A percentile compares a stretch with the other conserved stretches of the same genome.
These are phyloP conservation scores for Globisporangium emineosum DNA, from an alignment of 352 stramenopile genomes.

Conservation along the genomic window DNA sequence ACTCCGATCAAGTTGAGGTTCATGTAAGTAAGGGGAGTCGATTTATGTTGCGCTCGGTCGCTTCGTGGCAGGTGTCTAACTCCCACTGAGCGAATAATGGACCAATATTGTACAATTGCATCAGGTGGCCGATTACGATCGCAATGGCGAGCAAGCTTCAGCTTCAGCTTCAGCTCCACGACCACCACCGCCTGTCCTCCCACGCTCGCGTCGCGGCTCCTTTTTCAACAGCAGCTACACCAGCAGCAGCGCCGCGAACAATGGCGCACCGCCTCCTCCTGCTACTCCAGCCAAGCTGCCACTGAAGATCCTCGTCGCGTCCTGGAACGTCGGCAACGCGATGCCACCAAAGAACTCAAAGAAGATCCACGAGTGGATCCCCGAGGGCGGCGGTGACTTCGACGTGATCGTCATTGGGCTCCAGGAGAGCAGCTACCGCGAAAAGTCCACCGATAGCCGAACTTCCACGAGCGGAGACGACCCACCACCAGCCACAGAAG, in stretches of 20 bases:
- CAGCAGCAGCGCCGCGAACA: background rate
- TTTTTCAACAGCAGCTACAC: conserved; percentile 8
- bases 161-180: background rate
- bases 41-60: background rate
- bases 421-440: conserved; percentile 79
- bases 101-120: background rate
- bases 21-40: background rate
- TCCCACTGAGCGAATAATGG: background rate
- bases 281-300: background rate
- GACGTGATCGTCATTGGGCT: conserved; percentile 83
- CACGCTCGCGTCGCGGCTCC: conserved; percentile 3
- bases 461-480: too few relatives aligned
- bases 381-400: conserved; percentile 66
- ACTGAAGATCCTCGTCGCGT: conserved; percentile 61
- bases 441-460: conserved; percentile 26
- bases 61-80: background rate
- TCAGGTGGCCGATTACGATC: background rate
- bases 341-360: conserved; percentile 62
- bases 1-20: background rate
- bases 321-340: conserved; percentile 87
- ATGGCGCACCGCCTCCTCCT: background rate
- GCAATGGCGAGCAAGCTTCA: background rate
- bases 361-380: conserved; percentile 67
- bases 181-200: background rate
- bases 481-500: background rate